Percentiles rank a stretch among this genome's conserved stretches.
Conservation (phyloP, 257 asterid species). For the Fraxinus excelsior region DNA sequence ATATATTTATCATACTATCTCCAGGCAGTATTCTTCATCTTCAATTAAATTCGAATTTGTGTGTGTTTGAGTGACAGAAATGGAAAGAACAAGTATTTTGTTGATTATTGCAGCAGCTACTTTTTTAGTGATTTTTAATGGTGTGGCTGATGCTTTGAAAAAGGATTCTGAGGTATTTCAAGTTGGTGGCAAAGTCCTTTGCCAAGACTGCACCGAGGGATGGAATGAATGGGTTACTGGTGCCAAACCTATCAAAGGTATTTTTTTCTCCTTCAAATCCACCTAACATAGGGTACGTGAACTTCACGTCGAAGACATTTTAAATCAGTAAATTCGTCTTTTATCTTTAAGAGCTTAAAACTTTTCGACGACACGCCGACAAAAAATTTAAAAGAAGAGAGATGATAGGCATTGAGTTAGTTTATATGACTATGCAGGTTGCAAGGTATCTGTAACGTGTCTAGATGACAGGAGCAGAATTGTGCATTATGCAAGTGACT, state of each 20-base stretch:
- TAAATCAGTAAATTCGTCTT: neutral
- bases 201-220: conserved; percentile 79
- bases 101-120: conserved; percentile 22
- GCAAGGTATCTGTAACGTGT: conserved; percentile 75
- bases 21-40: neutral
- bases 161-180: conserved; percentile 43
- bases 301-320: no score
- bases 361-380: neutral
- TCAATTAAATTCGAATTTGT: neutral
- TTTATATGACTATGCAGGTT: conserved; percentile 41
- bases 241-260: conserved; percentile 75
- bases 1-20: neutral
- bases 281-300: no score
- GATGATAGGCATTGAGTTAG: neutral
- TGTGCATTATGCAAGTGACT: conserved; percentile 70
- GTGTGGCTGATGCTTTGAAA: conserved; percentile 22
- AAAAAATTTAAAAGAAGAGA: neutral
- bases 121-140: conserved; percentile 1
- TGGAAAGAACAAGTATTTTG: conserved; percentile 32
- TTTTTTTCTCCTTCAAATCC: no score
- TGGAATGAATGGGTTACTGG: conserved; percentile 79
- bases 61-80: neutral
- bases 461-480: conserved; percentile 66
- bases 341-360: neutral
- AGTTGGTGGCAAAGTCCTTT: conserved; percentile 70